These are phyloP conservation scores for Hyphodiscus hymeniophilus DNA, from an alignment of 495 filamentous ascomycete species.

Conservation along the genomic window DNA sequence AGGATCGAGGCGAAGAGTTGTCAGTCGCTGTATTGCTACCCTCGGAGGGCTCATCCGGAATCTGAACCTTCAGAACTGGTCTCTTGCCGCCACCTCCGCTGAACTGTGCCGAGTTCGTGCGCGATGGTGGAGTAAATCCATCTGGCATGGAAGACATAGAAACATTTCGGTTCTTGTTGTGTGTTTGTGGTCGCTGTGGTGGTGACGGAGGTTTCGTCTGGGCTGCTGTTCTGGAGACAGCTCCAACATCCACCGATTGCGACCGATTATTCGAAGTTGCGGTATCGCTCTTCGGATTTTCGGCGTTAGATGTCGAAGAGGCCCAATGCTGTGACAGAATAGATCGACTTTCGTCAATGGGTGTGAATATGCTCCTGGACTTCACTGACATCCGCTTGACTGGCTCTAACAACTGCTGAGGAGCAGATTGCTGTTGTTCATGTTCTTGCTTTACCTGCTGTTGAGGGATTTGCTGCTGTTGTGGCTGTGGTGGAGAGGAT, in stretches of 20 bases:
- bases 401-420: slow-evolving; percentile 34
- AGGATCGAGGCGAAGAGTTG: slow-evolving; percentile 65
- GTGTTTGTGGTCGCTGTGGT: slow-evolving; percentile 35
- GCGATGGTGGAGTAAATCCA: slow-evolving; percentile 56
- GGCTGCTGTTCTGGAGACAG: slow-evolving; percentile 34
- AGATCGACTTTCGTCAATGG: slow-evolving; percentile 87
- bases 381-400: slow-evolving; percentile 72
- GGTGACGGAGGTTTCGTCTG: slow-evolving; percentile 40
- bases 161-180: slow-evolving; percentile 36
- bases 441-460: slow-evolving; percentile 14
- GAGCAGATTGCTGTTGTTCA: slow-evolving; percentile 35
- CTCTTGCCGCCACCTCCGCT: slow-evolving; percentile 50
- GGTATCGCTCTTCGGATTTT: slow-evolving; percentile 33
- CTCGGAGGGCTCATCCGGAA: slow-evolving; percentile 67
- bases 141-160: slow-evolving; percentile 50
- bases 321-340: slow-evolving; percentile 82
- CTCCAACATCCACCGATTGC: slow-evolving; percentile 56
- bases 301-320: slow-evolving; percentile 35
- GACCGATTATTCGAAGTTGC: slow-evolving; percentile 34
- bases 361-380: slow-evolving; percentile 91
- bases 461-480: slow-evolving; percentile 29
- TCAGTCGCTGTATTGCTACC: slow-evolving; percentile 69
- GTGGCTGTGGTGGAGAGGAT: slow-evolving; percentile 27
- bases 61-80: slow-evolving; percentile 85
- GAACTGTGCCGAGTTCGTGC: slow-evolving; percentile 59